Conservation (phyloP, 768 basidiomycete genomes). For the Amanita fuliginea region DNA sequence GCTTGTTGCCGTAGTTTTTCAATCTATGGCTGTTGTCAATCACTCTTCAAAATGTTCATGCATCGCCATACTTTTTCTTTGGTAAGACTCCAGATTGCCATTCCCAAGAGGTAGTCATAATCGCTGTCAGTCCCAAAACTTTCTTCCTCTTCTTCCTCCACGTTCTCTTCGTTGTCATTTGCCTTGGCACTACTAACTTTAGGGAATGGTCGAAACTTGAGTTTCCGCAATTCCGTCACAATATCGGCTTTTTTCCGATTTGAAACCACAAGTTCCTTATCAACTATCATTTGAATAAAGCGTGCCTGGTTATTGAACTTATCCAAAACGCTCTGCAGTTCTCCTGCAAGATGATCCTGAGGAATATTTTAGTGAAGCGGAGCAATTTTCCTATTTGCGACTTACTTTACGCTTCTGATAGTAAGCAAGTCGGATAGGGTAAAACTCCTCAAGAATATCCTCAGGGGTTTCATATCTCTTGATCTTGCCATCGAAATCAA, state of each 20-base stretch:
- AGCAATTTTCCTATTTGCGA: background rate
- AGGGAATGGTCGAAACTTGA: conserved; percentile 87
- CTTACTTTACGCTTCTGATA: conserved; percentile 94
- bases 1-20: conserved; percentile 75
- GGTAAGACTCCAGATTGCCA: conserved; percentile 94
- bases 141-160: conserved; percentile 41
- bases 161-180: conserved; percentile 21
- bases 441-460: conserved; percentile 90
- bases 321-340: conserved; percentile 73
- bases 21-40: conserved; percentile 38
- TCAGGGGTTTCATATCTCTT: conserved; percentile 86
- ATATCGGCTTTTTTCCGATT: conserved; percentile 87
- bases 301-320: conserved; percentile 90
- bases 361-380: conserved; percentile 7
- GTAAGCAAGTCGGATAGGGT: conserved; percentile 74
- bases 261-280: conserved; percentile 68
- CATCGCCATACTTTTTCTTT: conserved; percentile 68
- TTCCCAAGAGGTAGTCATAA: conserved; percentile 89
- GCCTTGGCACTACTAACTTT: conserved; percentile 45
- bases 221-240: conserved; percentile 69
- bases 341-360: conserved; percentile 77
- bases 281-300: conserved; percentile 94
- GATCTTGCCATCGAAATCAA: conserved; percentile 94
- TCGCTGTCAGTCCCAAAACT: conserved; percentile 31
- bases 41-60: background rate